Conservation (phyloP, 495 filamentous ascomycete genomes). For the Aspergillus biplanus region DNA sequence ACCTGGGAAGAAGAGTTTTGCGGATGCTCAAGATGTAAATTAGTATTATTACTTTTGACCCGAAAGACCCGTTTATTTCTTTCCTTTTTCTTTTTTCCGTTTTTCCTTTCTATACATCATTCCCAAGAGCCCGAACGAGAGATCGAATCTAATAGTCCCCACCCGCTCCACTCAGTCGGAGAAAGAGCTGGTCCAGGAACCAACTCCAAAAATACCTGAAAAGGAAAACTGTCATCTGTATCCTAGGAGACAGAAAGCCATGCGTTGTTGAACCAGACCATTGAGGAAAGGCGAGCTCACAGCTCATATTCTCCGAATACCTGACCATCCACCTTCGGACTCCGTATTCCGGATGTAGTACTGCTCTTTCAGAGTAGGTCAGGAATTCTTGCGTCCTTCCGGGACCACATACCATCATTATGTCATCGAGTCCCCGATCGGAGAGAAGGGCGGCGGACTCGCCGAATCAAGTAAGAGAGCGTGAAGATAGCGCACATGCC, state of each 20-base stretch:
- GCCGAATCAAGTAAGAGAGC: slow-evolving; percentile 12
- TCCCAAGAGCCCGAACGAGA: slow-evolving; percentile 28
- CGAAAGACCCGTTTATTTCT: slow-evolving; percentile 19
- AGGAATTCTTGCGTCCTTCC: not conserved
- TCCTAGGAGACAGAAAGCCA: not conserved
- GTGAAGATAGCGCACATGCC: slow-evolving; percentile 12
- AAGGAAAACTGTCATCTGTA: slow-evolving; percentile 2
- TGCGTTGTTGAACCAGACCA: not conserved
- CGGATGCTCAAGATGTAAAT: slow-evolving; percentile 4
- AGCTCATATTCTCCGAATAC: not conserved
- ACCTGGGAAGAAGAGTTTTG: slow-evolving; percentile 16
- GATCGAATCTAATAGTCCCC: slow-evolving; percentile 42
- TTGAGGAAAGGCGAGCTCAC: not conserved
- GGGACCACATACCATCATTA: not conserved
- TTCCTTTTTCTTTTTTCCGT: slow-evolving; percentile 16
- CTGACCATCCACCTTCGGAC: not conserved
- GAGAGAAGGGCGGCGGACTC: slow-evolving; percentile 6
- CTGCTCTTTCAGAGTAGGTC: not conserved
- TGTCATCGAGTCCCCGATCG: slow-evolving; percentile 7
- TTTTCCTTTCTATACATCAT: slow-evolving; percentile 25
- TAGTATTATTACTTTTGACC: not conserved
- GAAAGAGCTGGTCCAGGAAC: slow-evolving; percentile 39
- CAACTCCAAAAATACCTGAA: slow-evolving; percentile 7
- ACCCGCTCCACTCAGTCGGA: slow-evolving; percentile 38
- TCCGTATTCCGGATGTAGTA: not conserved